phyloP scores from a whole-genome alignment of 768 basidiomycete species.

The Saitozyma sp. region DNA sequence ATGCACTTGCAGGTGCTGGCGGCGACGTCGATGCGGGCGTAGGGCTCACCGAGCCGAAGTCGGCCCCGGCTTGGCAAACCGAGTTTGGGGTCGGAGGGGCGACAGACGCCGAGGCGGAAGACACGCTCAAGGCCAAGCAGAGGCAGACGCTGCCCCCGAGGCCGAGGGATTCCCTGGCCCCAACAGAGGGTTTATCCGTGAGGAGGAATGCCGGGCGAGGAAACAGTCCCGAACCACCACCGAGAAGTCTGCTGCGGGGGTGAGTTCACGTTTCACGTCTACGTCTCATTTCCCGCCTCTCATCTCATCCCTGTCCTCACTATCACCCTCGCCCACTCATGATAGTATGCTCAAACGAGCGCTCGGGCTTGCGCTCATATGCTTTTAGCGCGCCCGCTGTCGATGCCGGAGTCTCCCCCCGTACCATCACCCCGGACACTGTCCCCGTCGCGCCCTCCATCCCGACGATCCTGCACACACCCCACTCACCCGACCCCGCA shows the following conservation, averaged over 20 bases:
- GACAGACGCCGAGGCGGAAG: slow-evolving; percentile 14
- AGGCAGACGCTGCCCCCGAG: slow-evolving; percentile 28
- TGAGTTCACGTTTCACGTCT: not conserved
- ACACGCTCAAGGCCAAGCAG: slow-evolving; percentile 18
- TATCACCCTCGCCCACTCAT: not conserved
- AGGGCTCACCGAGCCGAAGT: slow-evolving; percentile 5
- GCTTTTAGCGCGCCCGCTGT: no score
- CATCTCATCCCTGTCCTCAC: slow-evolving; percentile 3
- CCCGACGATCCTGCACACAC: not conserved
- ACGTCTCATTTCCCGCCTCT: slow-evolving; percentile 2
- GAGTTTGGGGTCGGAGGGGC: slow-evolving; percentile 23
- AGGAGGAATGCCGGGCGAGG: slow-evolving; percentile 6
- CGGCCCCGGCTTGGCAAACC: slow-evolving; percentile 30
- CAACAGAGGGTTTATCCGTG: slow-evolving; percentile 3
- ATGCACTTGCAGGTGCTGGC: no score
- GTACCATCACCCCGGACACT: not conserved
- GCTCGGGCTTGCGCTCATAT: no score
- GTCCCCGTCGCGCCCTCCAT: slow-evolving; percentile 1
- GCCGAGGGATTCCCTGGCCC: slow-evolving; percentile 1
- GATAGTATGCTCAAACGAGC: no score
- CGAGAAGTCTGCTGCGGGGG: slow-evolving; percentile 11
- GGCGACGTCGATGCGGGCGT: no score
- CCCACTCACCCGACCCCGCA: slow-evolving; percentile 12
- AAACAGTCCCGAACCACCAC: slow-evolving; percentile 18
- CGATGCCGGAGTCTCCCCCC: not conserved